Conservation (phyloP, 23 red algal genomes). For the Chondrus crispus region DNA sequence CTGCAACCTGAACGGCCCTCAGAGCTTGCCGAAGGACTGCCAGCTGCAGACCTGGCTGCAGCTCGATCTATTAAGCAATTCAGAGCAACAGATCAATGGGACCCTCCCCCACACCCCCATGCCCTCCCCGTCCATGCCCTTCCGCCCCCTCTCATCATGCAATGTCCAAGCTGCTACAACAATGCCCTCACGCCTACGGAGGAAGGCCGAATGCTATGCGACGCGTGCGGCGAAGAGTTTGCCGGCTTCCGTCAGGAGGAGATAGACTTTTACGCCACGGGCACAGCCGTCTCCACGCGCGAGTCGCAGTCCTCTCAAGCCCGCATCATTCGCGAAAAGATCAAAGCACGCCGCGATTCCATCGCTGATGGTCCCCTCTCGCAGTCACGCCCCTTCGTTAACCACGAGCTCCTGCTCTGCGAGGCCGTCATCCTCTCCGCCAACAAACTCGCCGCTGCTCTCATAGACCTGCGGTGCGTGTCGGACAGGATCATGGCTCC, state of each 20-base stretch:
- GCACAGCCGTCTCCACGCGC: slow-evolving; percentile 45
- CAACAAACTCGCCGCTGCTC: background rate
- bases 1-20: no score
- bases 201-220: slow-evolving; percentile 26
- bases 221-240: slow-evolving; percentile 34
- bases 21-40: no score
- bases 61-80: no score
- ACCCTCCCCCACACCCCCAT: no score
- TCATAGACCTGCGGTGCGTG: slow-evolving; percentile 8
- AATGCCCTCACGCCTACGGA: background rate
- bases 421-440: background rate
- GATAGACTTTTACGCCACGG: background rate
- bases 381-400: background rate
- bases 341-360: background rate
- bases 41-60: no score
- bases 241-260: slow-evolving; percentile 33
- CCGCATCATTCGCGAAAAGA: background rate
- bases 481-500: background rate
- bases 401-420: background rate
- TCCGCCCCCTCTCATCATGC: no score
- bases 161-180: background rate
- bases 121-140: no score
- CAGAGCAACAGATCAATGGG: no score
- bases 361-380: background rate
- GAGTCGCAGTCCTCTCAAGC: slow-evolving; percentile 39